Percentiles rank a stretch among this genome's conserved stretches.
These are phyloP conservation scores for Tardiomyces digboiensis DNA, from an alignment of 1,139 yeast genomes.

Conservation along the genomic window DNA sequence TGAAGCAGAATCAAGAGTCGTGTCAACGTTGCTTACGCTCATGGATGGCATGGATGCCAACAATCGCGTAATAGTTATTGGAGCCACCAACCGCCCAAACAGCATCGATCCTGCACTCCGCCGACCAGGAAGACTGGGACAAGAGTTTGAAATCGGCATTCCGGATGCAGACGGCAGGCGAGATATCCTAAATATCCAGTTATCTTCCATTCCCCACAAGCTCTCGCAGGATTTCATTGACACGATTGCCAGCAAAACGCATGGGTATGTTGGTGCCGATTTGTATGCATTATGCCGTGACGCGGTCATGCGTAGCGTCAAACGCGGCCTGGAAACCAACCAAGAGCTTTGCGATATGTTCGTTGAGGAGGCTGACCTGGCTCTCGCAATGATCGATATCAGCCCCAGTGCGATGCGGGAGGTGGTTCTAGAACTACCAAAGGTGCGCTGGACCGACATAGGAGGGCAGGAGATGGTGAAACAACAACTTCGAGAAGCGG, in stretches of 20 bases:
- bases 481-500: constrained; percentile 74
- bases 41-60: constrained; percentile 82
- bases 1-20: constrained; percentile 82
- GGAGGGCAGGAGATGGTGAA: constrained; percentile 91
- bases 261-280: constrained; percentile 98
- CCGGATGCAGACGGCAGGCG: constrained; percentile 95
- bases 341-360: constrained; percentile 30
- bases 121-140: constrained; percentile 91
- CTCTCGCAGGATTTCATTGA: constrained; percentile 45
- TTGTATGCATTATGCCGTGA: constrained; percentile 81
- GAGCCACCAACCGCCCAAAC: constrained; percentile 78
- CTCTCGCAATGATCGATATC: constrained; percentile 60
- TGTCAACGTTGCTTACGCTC: constrained; percentile 76
- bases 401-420: constrained; percentile 98
- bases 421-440: constrained; percentile 87
- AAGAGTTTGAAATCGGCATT: constrained; percentile 94
- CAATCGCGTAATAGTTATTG: constrained; percentile 66
- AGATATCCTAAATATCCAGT: constrained; percentile 63
- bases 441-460: constrained; percentile 87
- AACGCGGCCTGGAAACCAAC: constrained; percentile 38
- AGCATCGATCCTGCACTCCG: constrained; percentile 78
- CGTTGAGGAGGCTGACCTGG: constrained; percentile 44
- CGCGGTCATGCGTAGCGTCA: constrained; percentile 76
- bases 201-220: constrained; percentile 55
- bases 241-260: constrained; percentile 65